These are phyloP conservation scores for Tuber microsphaerosporum DNA, from an alignment of 495 filamentous ascomycete genomes.

Conservation along the genomic window DNA sequence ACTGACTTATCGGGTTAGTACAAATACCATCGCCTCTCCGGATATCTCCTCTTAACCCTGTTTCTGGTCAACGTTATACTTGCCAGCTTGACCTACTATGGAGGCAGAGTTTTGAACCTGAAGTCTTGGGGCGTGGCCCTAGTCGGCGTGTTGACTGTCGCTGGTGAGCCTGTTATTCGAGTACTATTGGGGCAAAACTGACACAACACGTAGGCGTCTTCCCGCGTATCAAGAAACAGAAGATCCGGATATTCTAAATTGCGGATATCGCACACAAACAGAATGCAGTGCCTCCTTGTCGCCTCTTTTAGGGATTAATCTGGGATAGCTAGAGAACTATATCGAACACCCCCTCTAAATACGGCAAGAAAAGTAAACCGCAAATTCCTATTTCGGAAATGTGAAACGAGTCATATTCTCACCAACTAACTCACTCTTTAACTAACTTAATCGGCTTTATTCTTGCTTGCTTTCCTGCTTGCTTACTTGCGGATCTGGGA, in stretches of 20 bases:
- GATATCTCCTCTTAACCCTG: slow-evolving; percentile 65
- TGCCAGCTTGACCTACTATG: slow-evolving; percentile 69
- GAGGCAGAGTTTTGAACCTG: slow-evolving; percentile 55
- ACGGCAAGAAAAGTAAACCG: neutral
- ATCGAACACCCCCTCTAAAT: neutral
- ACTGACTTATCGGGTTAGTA: slow-evolving; percentile 45
- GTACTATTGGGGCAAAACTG: neutral
- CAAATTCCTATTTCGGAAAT: neutral
- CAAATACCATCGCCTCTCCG: slow-evolving; percentile 78
- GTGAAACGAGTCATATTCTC: neutral
- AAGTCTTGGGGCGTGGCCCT: slow-evolving; percentile 65
- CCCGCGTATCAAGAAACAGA: slow-evolving; percentile 72
- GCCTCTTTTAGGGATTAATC: neutral
- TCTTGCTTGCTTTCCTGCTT: neutral
- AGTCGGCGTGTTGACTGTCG: slow-evolving; percentile 53
- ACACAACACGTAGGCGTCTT: slow-evolving; percentile 51
- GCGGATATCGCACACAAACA: neutral
- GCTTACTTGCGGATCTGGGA: neutral
- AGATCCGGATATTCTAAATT: slow-evolving; percentile 58
- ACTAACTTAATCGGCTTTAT: neutral
- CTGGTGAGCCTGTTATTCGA: slow-evolving; percentile 17
- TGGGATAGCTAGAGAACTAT: neutral
- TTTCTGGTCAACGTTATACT: slow-evolving; percentile 65
- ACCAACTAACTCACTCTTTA: neutral
- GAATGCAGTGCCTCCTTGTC: neutral